A percentile compares a stretch with the other conserved stretches of the same genome.
phyloP scores from a whole-genome alignment of 441 rosid genomes.

The Adansonia grandidieri region DNA sequence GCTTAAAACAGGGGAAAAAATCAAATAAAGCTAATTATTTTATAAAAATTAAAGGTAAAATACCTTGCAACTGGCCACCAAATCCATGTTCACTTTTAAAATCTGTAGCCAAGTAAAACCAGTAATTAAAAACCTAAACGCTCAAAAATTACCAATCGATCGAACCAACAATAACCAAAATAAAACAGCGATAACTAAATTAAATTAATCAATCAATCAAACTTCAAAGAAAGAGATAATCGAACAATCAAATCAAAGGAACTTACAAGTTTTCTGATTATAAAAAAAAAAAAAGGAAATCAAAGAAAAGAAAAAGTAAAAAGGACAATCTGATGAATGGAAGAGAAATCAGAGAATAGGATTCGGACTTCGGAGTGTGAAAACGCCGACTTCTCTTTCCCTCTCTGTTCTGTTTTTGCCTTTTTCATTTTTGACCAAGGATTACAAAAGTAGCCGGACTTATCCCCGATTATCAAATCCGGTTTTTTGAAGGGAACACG shows the following conservation, averaged over 20 bases:
- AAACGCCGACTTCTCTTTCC: constrained; percentile 38
- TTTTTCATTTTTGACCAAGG: constrained; percentile 38
- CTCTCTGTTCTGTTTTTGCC: constrained; percentile 28
- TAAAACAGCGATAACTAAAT: neutral
- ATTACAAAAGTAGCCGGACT: constrained; percentile 63
- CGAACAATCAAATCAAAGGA: constrained; percentile 22
- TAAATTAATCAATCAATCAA: constrained; percentile 10
- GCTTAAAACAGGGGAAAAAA: neutral
- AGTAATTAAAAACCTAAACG: constrained; percentile 33
- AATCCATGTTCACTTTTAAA: constrained; percentile 71
- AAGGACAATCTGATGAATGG: neutral
- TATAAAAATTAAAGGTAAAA: neutral
- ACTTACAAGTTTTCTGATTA: constrained; percentile 29
- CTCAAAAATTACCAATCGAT: constrained; percentile 42
- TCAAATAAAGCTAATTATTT: neutral
- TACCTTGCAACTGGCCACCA: constrained; percentile 79
- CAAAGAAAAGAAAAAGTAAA: neutral
- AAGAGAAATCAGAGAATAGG: constrained; percentile 40
- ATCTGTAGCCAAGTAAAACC: constrained; percentile 33
- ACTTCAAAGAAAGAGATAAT: neutral
- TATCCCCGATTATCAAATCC: constrained; percentile 75
- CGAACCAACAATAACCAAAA: constrained; percentile 33
- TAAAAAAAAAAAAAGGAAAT: neutral
- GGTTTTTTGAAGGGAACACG: constrained; percentile 50
- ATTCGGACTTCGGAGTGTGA: constrained; percentile 33